Base-by-base conservation (phyloP, 352 stramenopile genomes). In the Phytopythium helicoides region DNA sequence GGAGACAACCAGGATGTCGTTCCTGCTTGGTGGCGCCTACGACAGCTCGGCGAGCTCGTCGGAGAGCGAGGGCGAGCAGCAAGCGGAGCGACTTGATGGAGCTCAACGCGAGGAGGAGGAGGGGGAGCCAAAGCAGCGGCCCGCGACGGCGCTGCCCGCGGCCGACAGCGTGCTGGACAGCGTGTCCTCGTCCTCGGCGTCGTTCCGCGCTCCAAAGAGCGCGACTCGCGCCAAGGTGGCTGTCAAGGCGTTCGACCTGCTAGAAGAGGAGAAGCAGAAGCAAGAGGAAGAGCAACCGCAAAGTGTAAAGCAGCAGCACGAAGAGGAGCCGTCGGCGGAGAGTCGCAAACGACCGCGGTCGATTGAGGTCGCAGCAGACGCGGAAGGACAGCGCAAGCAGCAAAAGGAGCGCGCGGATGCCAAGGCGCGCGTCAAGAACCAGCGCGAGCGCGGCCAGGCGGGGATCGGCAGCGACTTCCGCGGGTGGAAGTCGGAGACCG, bases 381-480 rank as follows among this genome's bases (percentile, higher is more conserved):
- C 77, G 68, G 47, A 57, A 61, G 10, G 71, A 76, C 23, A 77
- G n/a, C n/a, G n/a, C n/a, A n/a, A n/a, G n/a, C n/a, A n/a, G n/a
- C n/a, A n/a, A n/a, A n/a, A n/a, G n/a, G n/a, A 78, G 53, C 58
- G 57, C 50, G n/a, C n/a, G n/a, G 66, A 70, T 36, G 76, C 65
- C 34, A 94, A 91, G 47, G 84, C 91, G 33, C 75, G 76, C 12
- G 77, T 92, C 12, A 94, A 92, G 57, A 60, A 61, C 19, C 84
- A 94, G 62, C 67, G 84, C 10, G 40, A 73, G 21, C 83, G 77
- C 26, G 81, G 84, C 26, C 84, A 94, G 47, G 75, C 81, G 39
- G 84, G 81, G 26, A 92, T 94, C 33, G 84, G 84, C 28, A 81
- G 76, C 18, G 68, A 92, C 51, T 94, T 92, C 28, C 67, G 73